phyloP scores from a whole-genome alignment of 2,329 filamentous ascomycete species.

The Xylariaceae sp. region DNA sequence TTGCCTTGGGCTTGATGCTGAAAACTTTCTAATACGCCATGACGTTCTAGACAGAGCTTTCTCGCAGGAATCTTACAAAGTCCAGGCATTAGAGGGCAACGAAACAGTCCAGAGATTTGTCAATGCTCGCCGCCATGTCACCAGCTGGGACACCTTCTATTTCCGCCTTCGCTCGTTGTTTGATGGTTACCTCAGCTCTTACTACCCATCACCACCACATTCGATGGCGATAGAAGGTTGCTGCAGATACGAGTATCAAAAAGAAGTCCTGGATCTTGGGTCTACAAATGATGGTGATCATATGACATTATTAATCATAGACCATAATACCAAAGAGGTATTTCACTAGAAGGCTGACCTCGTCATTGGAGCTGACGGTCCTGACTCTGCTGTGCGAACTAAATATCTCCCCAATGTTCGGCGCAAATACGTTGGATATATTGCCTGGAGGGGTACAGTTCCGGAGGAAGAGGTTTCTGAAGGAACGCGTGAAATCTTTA shows the following conservation, averaged over 20 bases:
- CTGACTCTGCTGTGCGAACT: conserved; percentile 9
- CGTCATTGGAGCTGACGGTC: conserved; percentile 18
- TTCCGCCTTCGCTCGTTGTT: conserved; percentile 13
- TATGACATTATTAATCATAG: too few relatives aligned
- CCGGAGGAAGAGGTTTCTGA: conserved; percentile 10
- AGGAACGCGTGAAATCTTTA: conserved; percentile 2
- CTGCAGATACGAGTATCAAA: not conserved
- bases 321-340: not conserved
- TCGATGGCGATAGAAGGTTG: not conserved
- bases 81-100: conserved; percentile 3
- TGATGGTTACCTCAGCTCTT: conserved; percentile 7
- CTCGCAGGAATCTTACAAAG: not conserved
- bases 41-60: conserved; percentile 2
- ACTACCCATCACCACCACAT: conserved; percentile 1
- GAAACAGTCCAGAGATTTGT: not conserved
- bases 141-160: conserved; percentile 17
- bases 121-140: not conserved
- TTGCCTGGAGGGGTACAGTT: conserved; percentile 21
- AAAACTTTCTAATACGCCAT: conserved; percentile 2
- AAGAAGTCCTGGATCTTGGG: not conserved
- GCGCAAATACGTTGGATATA: conserved; percentile 16
- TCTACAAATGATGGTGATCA: too few relatives aligned
- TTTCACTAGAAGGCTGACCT: conserved; percentile 5
- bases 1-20: conserved; percentile 4
- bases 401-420: conserved; percentile 10